These are phyloP conservation scores for Apiotrichum porosum DNA, from an alignment of 1,284 basidiomycete species.

Conservation along the genomic window DNA sequence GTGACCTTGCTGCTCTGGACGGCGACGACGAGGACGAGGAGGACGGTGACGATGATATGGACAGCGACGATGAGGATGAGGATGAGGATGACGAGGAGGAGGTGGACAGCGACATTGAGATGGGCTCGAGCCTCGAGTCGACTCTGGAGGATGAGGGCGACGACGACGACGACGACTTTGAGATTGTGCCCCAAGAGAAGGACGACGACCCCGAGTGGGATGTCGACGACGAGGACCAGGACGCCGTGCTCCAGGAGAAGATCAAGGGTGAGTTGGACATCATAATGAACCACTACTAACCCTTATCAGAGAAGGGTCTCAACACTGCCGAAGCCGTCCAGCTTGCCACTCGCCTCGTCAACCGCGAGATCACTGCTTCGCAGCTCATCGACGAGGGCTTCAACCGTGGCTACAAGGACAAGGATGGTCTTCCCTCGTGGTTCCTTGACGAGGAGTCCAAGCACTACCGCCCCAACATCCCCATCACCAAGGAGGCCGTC, in stretches of 20 bases:
- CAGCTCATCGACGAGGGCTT: slow-evolving; percentile 93
- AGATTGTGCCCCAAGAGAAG: slow-evolving; percentile 63
- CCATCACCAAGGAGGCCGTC: slow-evolving; percentile 94
- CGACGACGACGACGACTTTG: slow-evolving; percentile 55
- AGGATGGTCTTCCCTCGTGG: slow-evolving; percentile 89
- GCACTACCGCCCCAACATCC: slow-evolving; percentile 89
- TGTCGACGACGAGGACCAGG: slow-evolving; percentile 70
- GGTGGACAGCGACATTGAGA: slow-evolving; percentile 40
- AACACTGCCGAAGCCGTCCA: slow-evolving; percentile 87
- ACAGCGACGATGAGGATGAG: slow-evolving; percentile 45
- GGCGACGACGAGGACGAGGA: slow-evolving; percentile 53
- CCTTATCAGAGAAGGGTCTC: slow-evolving; percentile 67
- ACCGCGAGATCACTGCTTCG: slow-evolving; percentile 82
- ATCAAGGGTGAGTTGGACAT: slow-evolving; percentile 65
- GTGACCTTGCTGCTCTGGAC: slow-evolving; percentile 55
- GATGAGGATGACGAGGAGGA: slow-evolving; percentile 49
- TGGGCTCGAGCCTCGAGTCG: slow-evolving; percentile 25
- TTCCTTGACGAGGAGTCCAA: slow-evolving; percentile 96
- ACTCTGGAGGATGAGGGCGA: slow-evolving; percentile 21
- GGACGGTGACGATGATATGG: slow-evolving; percentile 46
- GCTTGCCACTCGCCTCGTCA: slow-evolving; percentile 86
- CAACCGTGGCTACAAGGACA: slow-evolving; percentile 85
- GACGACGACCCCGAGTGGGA: slow-evolving; percentile 70
- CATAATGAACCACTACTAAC: too few species aligned
- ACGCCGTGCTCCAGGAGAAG: slow-evolving; percentile 64